Base-by-base conservation (phyloP, 805 yeast species). In the Diddensiella santjacobensis region DNA sequence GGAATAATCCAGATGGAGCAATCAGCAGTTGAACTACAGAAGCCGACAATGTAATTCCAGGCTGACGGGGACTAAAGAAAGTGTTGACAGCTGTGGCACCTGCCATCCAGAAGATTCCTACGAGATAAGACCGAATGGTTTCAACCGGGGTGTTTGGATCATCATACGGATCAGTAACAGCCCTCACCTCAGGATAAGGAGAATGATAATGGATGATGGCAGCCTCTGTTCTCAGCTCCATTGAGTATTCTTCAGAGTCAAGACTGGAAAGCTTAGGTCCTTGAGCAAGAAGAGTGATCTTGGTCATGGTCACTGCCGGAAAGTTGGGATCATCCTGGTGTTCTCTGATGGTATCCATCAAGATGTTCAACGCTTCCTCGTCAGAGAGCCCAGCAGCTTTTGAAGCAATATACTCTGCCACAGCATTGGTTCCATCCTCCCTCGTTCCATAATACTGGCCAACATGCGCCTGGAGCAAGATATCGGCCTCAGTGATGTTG, bases 161-260 rank as follows among this genome's bases (percentile, higher is more conserved):
- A 55, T 79, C 82, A 41, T 52, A 65, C 1, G 79, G 73, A 39
- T 73, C 76, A 10, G 78, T 71, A 23, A 80, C 76, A 3, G 82
- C 74, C 41, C 83, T 61, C 18, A 79, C 78, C 58, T 79, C 83
- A 3, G 82, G 80, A 50, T 77, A 78, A 3, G 81, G 81, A 1
- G 81, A 76, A 53, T 70, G 72, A 44, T 48, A 52, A 51, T 52
- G 52, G 44, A 61, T 66, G 33, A 74, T 57, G 18, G 69, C 72
- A 3, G 78, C 78, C 48, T 72, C 72, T 15, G 68, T 53, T 45
- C 63, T 65, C 18, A 62, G 59, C 36, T 70, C 70, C 15, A 44
- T 39, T 10, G 52, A 45, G 22, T 44, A 43, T 8, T 42, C 51
- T 3, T 56, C 56, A 13, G 5, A 24, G 18, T 47, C 48, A 38